These are phyloP conservation scores for Collybiopsis luxurians DNA, from an alignment of 768 basidiomycete genomes.

Conservation along the genomic window DNA sequence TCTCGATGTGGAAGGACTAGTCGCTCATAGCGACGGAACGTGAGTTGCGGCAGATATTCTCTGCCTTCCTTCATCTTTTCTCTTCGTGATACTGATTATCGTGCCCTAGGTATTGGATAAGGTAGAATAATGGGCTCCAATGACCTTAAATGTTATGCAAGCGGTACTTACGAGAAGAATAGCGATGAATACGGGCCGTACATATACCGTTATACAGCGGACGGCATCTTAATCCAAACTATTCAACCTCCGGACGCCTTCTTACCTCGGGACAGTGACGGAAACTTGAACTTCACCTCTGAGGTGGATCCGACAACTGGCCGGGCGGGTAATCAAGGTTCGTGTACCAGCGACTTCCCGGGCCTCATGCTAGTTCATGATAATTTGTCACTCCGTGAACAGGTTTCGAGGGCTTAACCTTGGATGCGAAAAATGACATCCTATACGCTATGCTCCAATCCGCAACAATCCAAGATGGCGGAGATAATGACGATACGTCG, in stretches of 20 bases:
- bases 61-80: too few species aligned
- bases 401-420: constrained; percentile 63
- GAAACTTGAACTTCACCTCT: constrained; percentile 52
- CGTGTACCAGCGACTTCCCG: too few species aligned
- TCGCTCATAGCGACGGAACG: constrained; percentile 57
- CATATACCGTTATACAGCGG: constrained; percentile 50
- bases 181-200: constrained; percentile 72
- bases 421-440: constrained; percentile 41
- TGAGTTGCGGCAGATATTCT: too few species aligned
- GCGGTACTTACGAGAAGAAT: too few species aligned
- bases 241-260: constrained; percentile 60
- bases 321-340: constrained; percentile 54
- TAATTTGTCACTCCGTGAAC: too few species aligned
- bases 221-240: constrained; percentile 48
- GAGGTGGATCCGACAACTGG: constrained; percentile 48
- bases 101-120: constrained; percentile 51
- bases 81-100: too few species aligned
- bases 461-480: constrained; percentile 63
- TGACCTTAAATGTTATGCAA: too few species aligned
- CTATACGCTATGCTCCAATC: constrained; percentile 65
- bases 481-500: constrained; percentile 40
- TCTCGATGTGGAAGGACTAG: constrained; percentile 59
- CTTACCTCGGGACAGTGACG: constrained; percentile 42
- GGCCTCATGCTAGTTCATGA: too few species aligned
- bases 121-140: too few species aligned